phyloP scores from a whole-genome alignment of 345 rosid genomes.

The Carallia brachiata region DNA sequence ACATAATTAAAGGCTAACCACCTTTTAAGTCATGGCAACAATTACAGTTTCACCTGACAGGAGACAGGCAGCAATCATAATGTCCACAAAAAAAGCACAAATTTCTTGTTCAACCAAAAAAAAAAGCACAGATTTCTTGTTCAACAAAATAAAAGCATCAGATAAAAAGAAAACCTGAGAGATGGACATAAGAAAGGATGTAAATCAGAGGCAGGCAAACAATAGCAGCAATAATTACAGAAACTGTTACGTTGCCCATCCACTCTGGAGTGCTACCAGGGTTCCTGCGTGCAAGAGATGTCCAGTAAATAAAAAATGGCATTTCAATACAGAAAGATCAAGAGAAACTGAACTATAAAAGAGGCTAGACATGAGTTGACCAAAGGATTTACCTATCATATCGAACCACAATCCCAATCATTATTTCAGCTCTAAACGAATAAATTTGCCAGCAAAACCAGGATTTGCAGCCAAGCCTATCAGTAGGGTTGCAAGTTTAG shows the following conservation, averaged over 20 bases:
- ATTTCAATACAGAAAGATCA: neutral
- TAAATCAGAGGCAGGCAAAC: conserved; percentile 72
- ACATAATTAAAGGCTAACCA: neutral
- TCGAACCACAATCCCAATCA: conserved; percentile 65
- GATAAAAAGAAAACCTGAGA: conserved; percentile 55
- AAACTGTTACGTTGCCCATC: conserved; percentile 58
- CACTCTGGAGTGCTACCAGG: conserved; percentile 89
- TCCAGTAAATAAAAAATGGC: neutral
- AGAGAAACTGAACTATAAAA: neutral
- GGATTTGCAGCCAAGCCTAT: conserved; percentile 67
- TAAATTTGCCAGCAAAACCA: conserved; percentile 66
- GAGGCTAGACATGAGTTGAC: neutral
- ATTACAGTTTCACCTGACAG: neutral
- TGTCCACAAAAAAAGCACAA: neutral
- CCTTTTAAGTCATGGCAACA: too few relatives aligned
- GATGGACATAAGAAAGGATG: conserved; percentile 82
- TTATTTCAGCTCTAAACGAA: conserved; percentile 48
- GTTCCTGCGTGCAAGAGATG: conserved; percentile 47
- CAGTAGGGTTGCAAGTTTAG: conserved; percentile 82
- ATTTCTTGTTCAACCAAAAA: conserved; percentile 4
- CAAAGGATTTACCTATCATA: conserved; percentile 60
- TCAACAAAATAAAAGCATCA: conserved; percentile 19
- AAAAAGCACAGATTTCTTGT: neutral
- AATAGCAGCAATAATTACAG: conserved; percentile 56
- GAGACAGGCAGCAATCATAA: too few relatives aligned